Percentiles rank a stretch among this genome's conserved stretches.
These are phyloP conservation scores for Phialophora tarda DNA, from an alignment of 2,329 filamentous ascomycete species.

Conservation along the genomic window DNA sequence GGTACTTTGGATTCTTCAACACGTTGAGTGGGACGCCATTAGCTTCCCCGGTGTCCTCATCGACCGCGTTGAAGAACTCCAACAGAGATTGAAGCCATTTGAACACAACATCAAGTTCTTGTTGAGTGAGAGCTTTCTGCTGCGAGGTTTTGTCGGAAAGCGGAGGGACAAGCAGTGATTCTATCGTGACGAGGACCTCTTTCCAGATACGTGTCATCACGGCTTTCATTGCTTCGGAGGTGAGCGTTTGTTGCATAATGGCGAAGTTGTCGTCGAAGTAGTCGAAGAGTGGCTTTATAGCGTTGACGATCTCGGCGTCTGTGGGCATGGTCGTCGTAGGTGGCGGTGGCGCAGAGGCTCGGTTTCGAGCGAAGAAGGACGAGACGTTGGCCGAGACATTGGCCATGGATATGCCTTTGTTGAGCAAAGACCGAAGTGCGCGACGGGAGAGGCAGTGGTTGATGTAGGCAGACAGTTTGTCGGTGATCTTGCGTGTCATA, in stretches of 20 bases:
- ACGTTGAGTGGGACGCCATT: constrained; percentile 89
- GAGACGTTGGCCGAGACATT: constrained; percentile 77
- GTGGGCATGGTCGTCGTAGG: constrained; percentile 62
- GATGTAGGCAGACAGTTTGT: constrained; percentile 97
- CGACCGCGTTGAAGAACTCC: constrained; percentile 91
- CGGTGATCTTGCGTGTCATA: constrained; percentile 97
- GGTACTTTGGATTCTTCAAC: constrained; percentile 96
- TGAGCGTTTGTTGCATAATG: constrained; percentile 97
- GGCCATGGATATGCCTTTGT: constrained; percentile 72
- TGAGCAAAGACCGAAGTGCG: constrained; percentile 75
- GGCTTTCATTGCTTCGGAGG: constrained; percentile 93
- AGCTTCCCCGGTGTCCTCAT: constrained; percentile 80
- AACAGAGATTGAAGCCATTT: constrained; percentile 91
- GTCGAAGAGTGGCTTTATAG: constrained; percentile 80
- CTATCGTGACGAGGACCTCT: constrained; percentile 90
- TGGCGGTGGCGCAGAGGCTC: constrained; percentile 43
- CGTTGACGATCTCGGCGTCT: constrained; percentile 75
- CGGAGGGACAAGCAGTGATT: constrained; percentile 86
- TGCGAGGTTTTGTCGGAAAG: constrained; percentile 91
- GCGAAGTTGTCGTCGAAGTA: constrained; percentile 99
- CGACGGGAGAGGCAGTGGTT: constrained; percentile 84
- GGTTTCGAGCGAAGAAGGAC: constrained; percentile 63
- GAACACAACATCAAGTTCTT: constrained; percentile 93
- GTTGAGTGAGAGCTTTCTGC: constrained; percentile 80
- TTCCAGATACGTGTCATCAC: constrained; percentile 99